These are phyloP conservation scores for Penicillium lividum DNA, from an alignment of 495 filamentous ascomycete species.

Conservation along the genomic window DNA sequence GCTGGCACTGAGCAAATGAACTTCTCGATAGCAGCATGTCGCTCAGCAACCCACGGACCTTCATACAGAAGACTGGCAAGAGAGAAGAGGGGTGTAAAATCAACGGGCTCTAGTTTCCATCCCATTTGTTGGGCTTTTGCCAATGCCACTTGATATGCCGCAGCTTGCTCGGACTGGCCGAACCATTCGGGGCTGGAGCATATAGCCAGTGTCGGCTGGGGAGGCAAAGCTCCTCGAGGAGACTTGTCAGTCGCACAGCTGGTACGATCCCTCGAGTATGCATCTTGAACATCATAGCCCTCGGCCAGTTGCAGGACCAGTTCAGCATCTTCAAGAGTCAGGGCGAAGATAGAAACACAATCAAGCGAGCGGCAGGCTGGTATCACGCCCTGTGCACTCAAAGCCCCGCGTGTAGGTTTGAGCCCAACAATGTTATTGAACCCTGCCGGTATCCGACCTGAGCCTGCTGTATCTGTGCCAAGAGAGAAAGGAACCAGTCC, in stretches of 20 bases:
- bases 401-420: conserved; percentile 66
- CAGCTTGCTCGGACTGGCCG: conserved; percentile 46
- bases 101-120: conserved; percentile 45
- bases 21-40: conserved; percentile 19
- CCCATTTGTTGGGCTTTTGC: conserved; percentile 37
- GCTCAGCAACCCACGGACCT: conserved; percentile 23
- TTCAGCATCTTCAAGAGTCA: conserved; percentile 52
- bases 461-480: conserved; percentile 68
- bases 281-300: conserved; percentile 54
- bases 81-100: conserved; percentile 46
- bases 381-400: conserved; percentile 57
- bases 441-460: conserved; percentile 60
- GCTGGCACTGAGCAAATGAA: conserved; percentile 7
- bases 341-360: conserved; percentile 59
- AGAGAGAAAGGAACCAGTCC: conserved; percentile 62
- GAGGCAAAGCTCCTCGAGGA: conserved; percentile 53
- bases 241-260: background rate
- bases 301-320: conserved; percentile 56
- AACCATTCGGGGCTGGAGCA: conserved; percentile 41
- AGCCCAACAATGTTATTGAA: conserved; percentile 68
- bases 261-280: conserved; percentile 56
- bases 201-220: conserved; percentile 37
- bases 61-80: conserved; percentile 21
- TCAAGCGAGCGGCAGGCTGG: conserved; percentile 50
- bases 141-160: conserved; percentile 41